Conservation (phyloP, 1,139 yeast species). For the Kurtzmaniella quercitrusa region DNA sequence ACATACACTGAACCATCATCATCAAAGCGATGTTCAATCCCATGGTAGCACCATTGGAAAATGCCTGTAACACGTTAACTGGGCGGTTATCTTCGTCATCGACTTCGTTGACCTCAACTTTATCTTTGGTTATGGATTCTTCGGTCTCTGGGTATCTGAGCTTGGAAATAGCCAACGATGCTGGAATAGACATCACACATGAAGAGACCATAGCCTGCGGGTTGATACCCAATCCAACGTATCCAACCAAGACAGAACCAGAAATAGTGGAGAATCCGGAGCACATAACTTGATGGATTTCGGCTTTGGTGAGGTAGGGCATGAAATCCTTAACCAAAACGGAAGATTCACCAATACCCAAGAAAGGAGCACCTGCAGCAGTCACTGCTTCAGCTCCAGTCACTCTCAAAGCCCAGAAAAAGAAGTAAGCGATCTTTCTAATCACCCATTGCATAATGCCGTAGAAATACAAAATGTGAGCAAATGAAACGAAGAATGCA, state of each 20-base stretch:
- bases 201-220: slow-evolving; percentile 63
- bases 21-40: slow-evolving; percentile 60
- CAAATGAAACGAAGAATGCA: slow-evolving; percentile 60
- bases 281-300: slow-evolving; percentile 61
- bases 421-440: slow-evolving; percentile 54
- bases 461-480: slow-evolving; percentile 58
- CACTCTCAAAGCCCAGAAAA: slow-evolving; percentile 59
- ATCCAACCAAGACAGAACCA: slow-evolving; percentile 63
- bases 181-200: slow-evolving; percentile 71
- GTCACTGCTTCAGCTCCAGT: slow-evolving; percentile 68
- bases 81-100: slow-evolving; percentile 37
- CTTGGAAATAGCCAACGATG: slow-evolving; percentile 60
- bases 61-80: slow-evolving; percentile 59
- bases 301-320: slow-evolving; percentile 59
- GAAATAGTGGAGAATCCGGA: slow-evolving; percentile 68
- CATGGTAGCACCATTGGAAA: slow-evolving; percentile 58
- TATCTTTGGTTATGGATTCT: slow-evolving; percentile 49
- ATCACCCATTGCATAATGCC: slow-evolving; percentile 62
- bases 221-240: slow-evolving; percentile 60
- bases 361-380: slow-evolving; percentile 67
- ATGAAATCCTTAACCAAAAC: slow-evolving; percentile 58
- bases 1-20: slow-evolving; percentile 56
- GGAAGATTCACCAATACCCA: slow-evolving; percentile 69
- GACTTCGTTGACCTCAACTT: slow-evolving; percentile 41
- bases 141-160: slow-evolving; percentile 62